Conservation (phyloP, 192 early-diverging fungal genomes). For the Backusella luteola region DNA sequence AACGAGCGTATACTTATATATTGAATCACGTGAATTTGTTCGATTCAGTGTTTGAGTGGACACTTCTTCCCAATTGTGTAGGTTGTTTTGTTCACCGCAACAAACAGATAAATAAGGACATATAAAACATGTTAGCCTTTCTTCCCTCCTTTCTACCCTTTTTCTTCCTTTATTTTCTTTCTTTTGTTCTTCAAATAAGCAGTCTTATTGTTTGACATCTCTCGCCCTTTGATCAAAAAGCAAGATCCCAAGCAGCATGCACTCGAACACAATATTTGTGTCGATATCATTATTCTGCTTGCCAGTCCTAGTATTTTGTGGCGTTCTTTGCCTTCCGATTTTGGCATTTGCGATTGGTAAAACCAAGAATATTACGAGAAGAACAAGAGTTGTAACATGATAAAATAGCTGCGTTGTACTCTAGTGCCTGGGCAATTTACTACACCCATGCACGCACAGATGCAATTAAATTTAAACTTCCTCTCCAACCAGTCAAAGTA, state of each 20-base stretch:
- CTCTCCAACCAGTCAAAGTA: slow-evolving; percentile 35
- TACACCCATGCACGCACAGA: slow-evolving; percentile 35
- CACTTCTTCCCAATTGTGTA: background rate
- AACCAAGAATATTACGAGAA: background rate
- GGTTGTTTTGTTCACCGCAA: background rate
- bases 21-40: background rate
- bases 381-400: background rate
- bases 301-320: slow-evolving; percentile 30
- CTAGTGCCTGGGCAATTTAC: slow-evolving; percentile 32
- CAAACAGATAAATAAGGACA: background rate
- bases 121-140: slow-evolving; percentile 1
- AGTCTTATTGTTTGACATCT: background rate
- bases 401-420: slow-evolving; percentile 27
- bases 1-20: background rate
- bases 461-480: slow-evolving; percentile 29
- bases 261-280: slow-evolving; percentile 28
- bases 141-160: background rate
- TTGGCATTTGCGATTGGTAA: slow-evolving; percentile 32
- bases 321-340: slow-evolving; percentile 29
- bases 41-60: background rate
- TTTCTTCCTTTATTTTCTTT: background rate
- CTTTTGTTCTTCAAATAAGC: background rate
- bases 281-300: slow-evolving; percentile 37
- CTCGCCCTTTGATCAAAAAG: background rate
- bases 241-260: slow-evolving; percentile 9